Conservation (phyloP, 1,139 yeast species). For the Entelexis paramagnoliae region DNA sequence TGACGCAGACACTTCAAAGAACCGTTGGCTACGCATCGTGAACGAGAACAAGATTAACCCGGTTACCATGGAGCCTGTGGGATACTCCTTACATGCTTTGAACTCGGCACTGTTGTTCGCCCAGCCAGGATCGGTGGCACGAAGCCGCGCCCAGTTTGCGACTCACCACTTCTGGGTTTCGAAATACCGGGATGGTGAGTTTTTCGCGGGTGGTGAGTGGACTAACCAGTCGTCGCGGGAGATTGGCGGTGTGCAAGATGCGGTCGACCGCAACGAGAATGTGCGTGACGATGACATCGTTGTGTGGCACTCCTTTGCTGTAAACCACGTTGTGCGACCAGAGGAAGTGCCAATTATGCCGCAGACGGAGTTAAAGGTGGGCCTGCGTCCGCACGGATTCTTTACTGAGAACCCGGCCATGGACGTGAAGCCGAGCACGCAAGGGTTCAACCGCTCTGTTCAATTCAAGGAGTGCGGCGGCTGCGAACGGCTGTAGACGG, state of each 20-base stretch:
- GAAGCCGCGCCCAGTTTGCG: conserved; percentile 59
- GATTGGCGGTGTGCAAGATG: conserved; percentile 56
- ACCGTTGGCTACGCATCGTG: conserved; percentile 61
- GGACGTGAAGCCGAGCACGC: conserved; percentile 67
- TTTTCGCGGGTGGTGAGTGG: conserved; percentile 68
- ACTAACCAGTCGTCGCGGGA: conserved; percentile 62
- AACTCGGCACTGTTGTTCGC: conserved; percentile 67
- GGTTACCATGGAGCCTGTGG: conserved; percentile 65
- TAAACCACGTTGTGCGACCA: conserved; percentile 76
- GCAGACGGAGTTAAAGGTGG: conserved; percentile 60
- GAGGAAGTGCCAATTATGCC: conserved; percentile 96
- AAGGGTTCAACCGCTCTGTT: conserved; percentile 58
- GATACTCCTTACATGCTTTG: conserved; percentile 67
- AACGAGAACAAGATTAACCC: conserved; percentile 73
- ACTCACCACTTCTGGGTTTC: conserved; percentile 71
- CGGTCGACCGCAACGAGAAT: conserved; percentile 48
- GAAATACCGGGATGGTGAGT: conserved; percentile 55
- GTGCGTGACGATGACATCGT: conserved; percentile 76
- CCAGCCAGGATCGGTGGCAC: conserved; percentile 50
- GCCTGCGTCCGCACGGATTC: conserved; percentile 64
- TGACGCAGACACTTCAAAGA: conserved; percentile 67
- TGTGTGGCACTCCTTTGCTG: conserved; percentile 78
- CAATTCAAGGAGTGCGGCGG: conserved; percentile 32
- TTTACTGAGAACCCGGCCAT: conserved; percentile 73
- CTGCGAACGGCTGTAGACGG: conserved; percentile 26